phyloP scores from a whole-genome alignment of 176 grass and related monocot species.

The Chloris gayana region DNA sequence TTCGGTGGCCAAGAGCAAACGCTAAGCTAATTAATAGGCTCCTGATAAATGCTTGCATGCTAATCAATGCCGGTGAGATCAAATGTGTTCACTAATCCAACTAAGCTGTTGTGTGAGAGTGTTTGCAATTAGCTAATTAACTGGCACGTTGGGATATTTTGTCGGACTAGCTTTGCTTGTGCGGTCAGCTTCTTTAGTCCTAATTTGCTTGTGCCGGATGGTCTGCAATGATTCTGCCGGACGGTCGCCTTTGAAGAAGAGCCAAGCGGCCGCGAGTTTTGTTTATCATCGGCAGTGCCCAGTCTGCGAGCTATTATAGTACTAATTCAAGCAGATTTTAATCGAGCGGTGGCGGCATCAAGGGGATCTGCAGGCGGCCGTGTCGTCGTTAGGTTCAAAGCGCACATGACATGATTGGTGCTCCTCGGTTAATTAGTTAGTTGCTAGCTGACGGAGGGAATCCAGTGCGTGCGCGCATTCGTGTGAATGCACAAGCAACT shows the following conservation, averaged over 20 bases:
- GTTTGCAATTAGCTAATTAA: not conserved
- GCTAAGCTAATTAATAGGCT: not conserved
- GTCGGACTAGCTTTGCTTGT: slow-evolving; percentile 33
- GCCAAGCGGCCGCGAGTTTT: not conserved
- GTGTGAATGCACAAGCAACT: too few relatives aligned
- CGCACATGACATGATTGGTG: too few relatives aligned
- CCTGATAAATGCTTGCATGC: not conserved
- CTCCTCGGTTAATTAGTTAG: too few relatives aligned
- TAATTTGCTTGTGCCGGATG: not conserved
- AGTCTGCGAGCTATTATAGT: not conserved
- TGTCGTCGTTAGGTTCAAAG: too few relatives aligned
- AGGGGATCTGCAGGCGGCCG: too few relatives aligned
- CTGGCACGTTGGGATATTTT: slow-evolving; percentile 1
- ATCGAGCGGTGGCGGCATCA: too few relatives aligned
- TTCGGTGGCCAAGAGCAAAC: not conserved
- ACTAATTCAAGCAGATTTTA: too few relatives aligned
- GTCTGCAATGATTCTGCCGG: not conserved
- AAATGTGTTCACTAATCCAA: not conserved
- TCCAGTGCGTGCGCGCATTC: too few relatives aligned
- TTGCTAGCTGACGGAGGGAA: too few relatives aligned
- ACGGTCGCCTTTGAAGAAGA: not conserved
- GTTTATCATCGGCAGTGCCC: not conserved
- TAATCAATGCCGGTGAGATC: not conserved
- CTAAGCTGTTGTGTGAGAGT: not conserved
- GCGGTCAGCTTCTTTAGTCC: not conserved